Evolutionary conservation across 106 monocot species (phyloP), one percentile per base, ranked within the genome.

Genomic region (Vanilla planifolia): DNA sequence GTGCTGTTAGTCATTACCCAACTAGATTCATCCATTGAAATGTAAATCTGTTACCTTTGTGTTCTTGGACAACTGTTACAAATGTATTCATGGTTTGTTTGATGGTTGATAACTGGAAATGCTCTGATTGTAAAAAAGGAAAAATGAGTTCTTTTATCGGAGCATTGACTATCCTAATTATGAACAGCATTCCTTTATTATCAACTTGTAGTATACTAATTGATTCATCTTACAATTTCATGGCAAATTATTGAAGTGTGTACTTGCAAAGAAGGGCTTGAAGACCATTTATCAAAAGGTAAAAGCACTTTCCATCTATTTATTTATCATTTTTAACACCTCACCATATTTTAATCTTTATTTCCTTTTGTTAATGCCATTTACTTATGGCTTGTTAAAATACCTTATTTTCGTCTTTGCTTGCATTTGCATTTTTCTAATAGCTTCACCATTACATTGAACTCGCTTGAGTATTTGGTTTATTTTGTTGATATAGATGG

Each of bases 281-380:
- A 53, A 53, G 53, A 53, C 27, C 29, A 53, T 53, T 30, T 53
- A 16, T 28, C 6, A 0, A 53, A 27, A 53, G 53, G 53, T 53
- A 24, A 53, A 13, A 28, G 15, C 13, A 15, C 16, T 32, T 24
- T 30, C 15, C 21, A 30, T 14, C 14, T 53, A 24, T 50, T 8
- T 3, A 29, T 53, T 53, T 53, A 30, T 27, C 53, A 30, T 30
- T 9, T 51, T 6, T 19, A 51, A 51, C 26, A 26, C 51, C 46
- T 51, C n/a, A n/a, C n/a, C n/a, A n/a, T n/a, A n/a, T n/a, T n/a
- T n/a, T n/a, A n/a, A n/a, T n/a, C n/a, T 25, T 51, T 30, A 6
- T 30, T 5, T 53, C 0, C 9, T 24, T 30, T 6, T 0, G 21
- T 30, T 29, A 53, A 4, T 53, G 21, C 13, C 30, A 30, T 53